Evolutionary conservation across 1,284 basidiomycete genomes (phyloP).

Genomic region (Ganoderma multipileum): DNA sequence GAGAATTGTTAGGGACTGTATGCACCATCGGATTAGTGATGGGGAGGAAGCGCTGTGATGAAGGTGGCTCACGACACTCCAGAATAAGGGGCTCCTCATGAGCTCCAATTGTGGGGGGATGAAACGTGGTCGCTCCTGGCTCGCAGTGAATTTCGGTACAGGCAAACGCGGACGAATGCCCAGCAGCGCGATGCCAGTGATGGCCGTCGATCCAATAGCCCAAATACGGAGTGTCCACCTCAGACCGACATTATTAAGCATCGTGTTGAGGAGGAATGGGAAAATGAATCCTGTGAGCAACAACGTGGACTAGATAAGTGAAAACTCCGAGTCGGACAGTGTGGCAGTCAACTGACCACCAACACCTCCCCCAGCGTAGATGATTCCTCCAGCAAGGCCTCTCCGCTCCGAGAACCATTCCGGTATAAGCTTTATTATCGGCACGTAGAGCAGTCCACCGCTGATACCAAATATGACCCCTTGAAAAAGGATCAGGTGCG

Average conservation of each 20-base stretch:
- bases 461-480: constrained; percentile 36
- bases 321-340: not conserved
- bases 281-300: constrained; percentile 34
- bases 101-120: constrained; percentile 37
- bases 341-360: constrained; percentile 34
- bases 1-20: constrained; percentile 31
- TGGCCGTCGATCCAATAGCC: constrained; percentile 29
- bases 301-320: not conserved
- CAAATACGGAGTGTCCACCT: constrained; percentile 38
- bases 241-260: constrained; percentile 34
- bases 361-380: constrained; percentile 39
- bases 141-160: constrained; percentile 30
- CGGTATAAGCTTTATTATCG: constrained; percentile 32
- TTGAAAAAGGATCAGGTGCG: constrained; percentile 37
- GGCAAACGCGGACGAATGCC: constrained; percentile 37
- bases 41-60: not conserved
- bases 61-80: constrained; percentile 32
- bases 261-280: constrained; percentile 33
- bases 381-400: constrained; percentile 38
- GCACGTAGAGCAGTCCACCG: constrained; percentile 36
- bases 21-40: not conserved
- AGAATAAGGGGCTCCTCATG: constrained; percentile 34
- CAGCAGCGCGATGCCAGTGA: constrained; percentile 32
- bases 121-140: constrained; percentile 32
- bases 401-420: constrained; percentile 34